Evolutionary conservation across 352 stramenopile species (phyloP).

Genomic region (Pythium myriotylum): DNA sequence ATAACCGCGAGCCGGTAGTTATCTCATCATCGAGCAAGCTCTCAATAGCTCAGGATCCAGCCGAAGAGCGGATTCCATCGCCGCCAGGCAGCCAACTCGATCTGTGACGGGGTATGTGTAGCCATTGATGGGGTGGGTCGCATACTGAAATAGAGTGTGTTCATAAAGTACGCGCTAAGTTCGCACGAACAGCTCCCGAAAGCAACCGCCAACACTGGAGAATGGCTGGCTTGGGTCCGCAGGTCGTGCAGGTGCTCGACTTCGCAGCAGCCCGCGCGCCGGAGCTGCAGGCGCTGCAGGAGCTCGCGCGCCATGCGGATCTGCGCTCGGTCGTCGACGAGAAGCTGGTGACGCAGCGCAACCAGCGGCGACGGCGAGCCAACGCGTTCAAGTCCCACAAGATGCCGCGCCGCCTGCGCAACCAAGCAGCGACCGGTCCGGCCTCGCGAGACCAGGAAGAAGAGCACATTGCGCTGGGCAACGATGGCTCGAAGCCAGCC

Average conservation of each 20-base stretch:
- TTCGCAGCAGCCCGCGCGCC: conserved; percentile 69
- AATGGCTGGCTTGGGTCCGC: conserved; percentile 51
- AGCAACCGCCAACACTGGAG: conserved; percentile 1
- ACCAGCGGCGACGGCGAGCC: conserved; percentile 67
- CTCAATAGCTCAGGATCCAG: conserved; percentile 4
- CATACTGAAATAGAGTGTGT: conserved; percentile 15
- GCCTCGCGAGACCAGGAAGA: conserved; percentile 4
- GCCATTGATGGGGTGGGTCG: too few species aligned
- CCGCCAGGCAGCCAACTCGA: conserved; percentile 2
- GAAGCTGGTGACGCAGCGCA: conserved; percentile 58
- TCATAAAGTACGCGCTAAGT: conserved; percentile 20
- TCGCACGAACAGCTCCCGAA: conserved; percentile 1
- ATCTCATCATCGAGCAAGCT: neutral
- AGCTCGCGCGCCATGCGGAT: conserved; percentile 42
- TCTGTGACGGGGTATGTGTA: conserved; percentile 13
- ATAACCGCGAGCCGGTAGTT: conserved; percentile 10
- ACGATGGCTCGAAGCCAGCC: neutral
- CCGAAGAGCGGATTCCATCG: conserved; percentile 7
- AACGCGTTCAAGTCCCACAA: conserved; percentile 81
- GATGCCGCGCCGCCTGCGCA: conserved; percentile 63
- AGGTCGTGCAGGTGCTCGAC: conserved; percentile 80
- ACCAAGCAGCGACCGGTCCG: conserved; percentile 26
- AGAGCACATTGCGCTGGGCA: conserved; percentile 29
- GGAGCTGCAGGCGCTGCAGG: conserved; percentile 76
- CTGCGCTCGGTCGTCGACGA: conserved; percentile 29